Evolutionary conservation across 768 basidiomycete species (phyloP).

Genomic region (Trametes cingulata): DNA sequence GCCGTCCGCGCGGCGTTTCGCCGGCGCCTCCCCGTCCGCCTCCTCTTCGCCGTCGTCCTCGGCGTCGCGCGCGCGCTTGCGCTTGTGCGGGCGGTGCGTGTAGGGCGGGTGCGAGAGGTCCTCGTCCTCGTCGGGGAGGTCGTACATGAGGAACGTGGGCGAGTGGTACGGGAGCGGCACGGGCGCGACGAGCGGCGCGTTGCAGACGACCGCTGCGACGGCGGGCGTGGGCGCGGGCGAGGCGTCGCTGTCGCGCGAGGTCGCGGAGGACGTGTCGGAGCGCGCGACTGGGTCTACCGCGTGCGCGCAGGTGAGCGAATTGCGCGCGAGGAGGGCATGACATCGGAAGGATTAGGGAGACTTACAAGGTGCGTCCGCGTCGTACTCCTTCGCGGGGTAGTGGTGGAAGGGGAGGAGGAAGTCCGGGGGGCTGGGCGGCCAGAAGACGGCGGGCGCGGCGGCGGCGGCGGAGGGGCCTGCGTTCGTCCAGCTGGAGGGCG

Average conservation of each 20-base stretch:
- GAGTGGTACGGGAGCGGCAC: conserved; percentile 70
- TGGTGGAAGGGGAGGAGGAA: conserved; percentile 23
- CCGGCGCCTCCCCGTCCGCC: conserved; percentile 2
- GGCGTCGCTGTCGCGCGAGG: conserved; percentile 27
- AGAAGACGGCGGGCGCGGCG: no score
- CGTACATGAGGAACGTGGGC: conserved; percentile 68
- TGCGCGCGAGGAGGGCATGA: not conserved
- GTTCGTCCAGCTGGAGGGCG: conserved; percentile 18
- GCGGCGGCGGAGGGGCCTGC: conserved; percentile 15
- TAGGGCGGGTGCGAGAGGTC: conserved; percentile 73
- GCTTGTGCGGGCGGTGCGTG: conserved; percentile 53
- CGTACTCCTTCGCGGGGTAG: conserved; percentile 20
- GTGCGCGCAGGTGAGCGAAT: not conserved
- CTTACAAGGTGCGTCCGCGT: conserved; percentile 29
- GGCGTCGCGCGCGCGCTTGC: conserved; percentile 47
- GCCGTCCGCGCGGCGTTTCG: conserved; percentile 21
- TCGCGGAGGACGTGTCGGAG: conserved; percentile 31
- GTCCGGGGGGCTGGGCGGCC: conserved; percentile 18
- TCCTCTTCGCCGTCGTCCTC: conserved; percentile 15
- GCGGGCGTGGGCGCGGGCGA: conserved; percentile 35
- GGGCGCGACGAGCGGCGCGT: conserved; percentile 68
- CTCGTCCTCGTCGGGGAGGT: conserved; percentile 65
- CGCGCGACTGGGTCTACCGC: conserved; percentile 50
- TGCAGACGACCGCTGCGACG: conserved; percentile 54
- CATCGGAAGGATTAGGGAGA: not conserved